These are phyloP conservation scores for Niebla homalea DNA, from an alignment of 495 filamentous ascomycete species.

Conservation along the genomic window DNA sequence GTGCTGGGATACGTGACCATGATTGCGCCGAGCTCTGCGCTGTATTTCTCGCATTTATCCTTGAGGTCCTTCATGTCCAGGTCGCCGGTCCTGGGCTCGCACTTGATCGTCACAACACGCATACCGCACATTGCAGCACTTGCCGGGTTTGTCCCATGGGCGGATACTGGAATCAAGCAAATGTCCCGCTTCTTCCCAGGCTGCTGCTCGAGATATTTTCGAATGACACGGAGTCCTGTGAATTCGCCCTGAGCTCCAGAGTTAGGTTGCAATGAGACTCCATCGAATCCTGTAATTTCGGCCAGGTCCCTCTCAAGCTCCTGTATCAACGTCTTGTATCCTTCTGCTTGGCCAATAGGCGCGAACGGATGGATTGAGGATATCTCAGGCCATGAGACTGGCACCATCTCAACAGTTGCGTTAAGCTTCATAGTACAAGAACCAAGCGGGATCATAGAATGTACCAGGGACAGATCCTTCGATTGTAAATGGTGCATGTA, in stretches of 20 bases:
- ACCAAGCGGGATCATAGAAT: slow-evolving; percentile 98
- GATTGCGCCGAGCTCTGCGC: slow-evolving; percentile 77
- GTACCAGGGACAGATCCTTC: slow-evolving; percentile 86
- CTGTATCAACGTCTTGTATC: slow-evolving; percentile 56
- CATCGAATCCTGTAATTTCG: slow-evolving; percentile 81
- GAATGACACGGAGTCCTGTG: slow-evolving; percentile 82
- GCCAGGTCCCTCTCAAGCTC: slow-evolving; percentile 66
- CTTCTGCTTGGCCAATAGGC: slow-evolving; percentile 46
- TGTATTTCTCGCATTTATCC: slow-evolving; percentile 78
- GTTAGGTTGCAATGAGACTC: slow-evolving; percentile 87
- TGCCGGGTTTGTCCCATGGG: slow-evolving; percentile 94
- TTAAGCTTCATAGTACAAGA: slow-evolving; percentile 99
- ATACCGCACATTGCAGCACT: slow-evolving; percentile 96
- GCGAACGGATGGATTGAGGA: slow-evolving; percentile 77
- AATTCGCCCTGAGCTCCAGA: slow-evolving; percentile 97
- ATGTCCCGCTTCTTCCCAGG: slow-evolving; percentile 64
- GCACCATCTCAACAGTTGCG: slow-evolving; percentile 85
- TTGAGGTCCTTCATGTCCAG: slow-evolving; percentile 79
- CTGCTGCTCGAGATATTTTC: slow-evolving; percentile 64
- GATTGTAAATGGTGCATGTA: slow-evolving; percentile 94
- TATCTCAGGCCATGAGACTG: slow-evolving; percentile 76
- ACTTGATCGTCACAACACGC: slow-evolving; percentile 90
- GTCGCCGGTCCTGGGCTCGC: slow-evolving; percentile 77
- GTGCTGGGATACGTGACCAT: slow-evolving; percentile 99
- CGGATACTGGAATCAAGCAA: slow-evolving; percentile 91